phyloP scores from a whole-genome alignment of 2,329 filamentous ascomycete species.

The Diplocarpon rosae region DNA sequence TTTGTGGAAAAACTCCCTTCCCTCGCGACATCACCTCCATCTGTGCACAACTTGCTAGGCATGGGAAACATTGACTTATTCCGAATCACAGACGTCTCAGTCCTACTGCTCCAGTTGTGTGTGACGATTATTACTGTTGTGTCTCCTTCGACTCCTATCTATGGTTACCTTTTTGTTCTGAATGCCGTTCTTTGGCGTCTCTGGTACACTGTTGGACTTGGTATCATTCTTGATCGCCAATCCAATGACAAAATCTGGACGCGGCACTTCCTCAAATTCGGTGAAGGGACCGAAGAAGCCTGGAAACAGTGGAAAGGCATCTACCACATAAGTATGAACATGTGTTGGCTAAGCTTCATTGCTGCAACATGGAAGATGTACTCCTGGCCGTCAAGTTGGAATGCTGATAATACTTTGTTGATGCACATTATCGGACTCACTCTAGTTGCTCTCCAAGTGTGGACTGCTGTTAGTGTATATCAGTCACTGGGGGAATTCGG shows the following conservation, averaged over 20 bases:
- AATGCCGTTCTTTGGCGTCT: conserved; percentile 77
- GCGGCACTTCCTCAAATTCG: conserved; percentile 93
- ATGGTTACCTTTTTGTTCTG: conserved; percentile 67
- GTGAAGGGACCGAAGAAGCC: conserved; percentile 79
- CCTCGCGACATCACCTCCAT: conserved; percentile 43
- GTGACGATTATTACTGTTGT: conserved; percentile 61
- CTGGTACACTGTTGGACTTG: conserved; percentile 86
- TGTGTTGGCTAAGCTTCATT: conserved; percentile 82
- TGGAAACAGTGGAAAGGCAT: conserved; percentile 98
- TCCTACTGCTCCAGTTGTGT: conserved; percentile 66
- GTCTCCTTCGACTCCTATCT: conserved; percentile 65
- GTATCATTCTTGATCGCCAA: conserved; percentile 72
- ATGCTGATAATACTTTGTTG: conserved; percentile 71
- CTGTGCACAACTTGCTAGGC: conserved; percentile 76
- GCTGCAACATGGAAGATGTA: conserved; percentile 98
- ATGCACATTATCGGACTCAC: conserved; percentile 77
- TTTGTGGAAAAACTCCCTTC: conserved; percentile 18
- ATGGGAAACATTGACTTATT: conserved; percentile 77
- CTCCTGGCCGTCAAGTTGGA: conserved; percentile 73
- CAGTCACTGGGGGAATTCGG: conserved; percentile 94
- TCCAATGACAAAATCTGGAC: conserved; percentile 92
- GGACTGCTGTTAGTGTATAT: conserved; percentile 89
- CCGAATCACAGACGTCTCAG: conserved; percentile 73
- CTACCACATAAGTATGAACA: conserved; percentile 83
- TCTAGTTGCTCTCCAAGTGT: conserved; percentile 76